These are phyloP conservation scores for Alternaria angustiovoidea DNA, from an alignment of 2,329 filamentous ascomycete genomes.

Conservation along the genomic window DNA sequence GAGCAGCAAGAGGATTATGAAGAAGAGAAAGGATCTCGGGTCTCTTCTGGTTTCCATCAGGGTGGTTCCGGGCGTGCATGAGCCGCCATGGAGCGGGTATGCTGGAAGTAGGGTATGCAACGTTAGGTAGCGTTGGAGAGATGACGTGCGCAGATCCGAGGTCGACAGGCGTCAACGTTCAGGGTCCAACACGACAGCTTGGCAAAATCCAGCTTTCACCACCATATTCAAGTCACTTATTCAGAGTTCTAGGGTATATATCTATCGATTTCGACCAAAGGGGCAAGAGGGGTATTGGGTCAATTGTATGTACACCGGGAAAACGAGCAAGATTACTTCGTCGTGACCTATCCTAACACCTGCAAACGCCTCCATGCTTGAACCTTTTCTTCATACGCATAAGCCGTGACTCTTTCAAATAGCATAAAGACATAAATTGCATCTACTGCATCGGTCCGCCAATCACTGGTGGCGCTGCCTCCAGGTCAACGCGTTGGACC, in stretches of 20 bases:
- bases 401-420: constrained; percentile 14
- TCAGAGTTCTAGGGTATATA: not conserved
- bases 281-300: constrained; percentile 46
- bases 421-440: constrained; percentile 9
- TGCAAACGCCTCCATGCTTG: constrained; percentile 28
- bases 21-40: constrained; percentile 47
- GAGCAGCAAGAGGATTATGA: constrained; percentile 49
- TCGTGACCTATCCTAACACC: constrained; percentile 22
- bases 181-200: constrained; percentile 17
- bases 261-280: constrained; percentile 15
- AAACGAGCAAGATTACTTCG: constrained; percentile 24
- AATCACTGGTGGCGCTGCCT: constrained; percentile 58
- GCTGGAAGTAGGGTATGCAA: constrained; percentile 1
- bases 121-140: not conserved
- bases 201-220: constrained; percentile 5
- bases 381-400: constrained; percentile 17
- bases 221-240: not conserved
- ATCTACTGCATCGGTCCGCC: constrained; percentile 35
- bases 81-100: constrained; percentile 39
- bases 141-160: constrained; percentile 14
- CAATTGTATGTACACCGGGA: constrained; percentile 39
- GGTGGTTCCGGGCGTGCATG: constrained; percentile 27
- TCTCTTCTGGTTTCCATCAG: constrained; percentile 51
- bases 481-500: constrained; percentile 62
- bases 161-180: not conserved